phyloP scores from a whole-genome alignment of 345 rosid genomes.

The Geranium rotundifolium region DNA sequence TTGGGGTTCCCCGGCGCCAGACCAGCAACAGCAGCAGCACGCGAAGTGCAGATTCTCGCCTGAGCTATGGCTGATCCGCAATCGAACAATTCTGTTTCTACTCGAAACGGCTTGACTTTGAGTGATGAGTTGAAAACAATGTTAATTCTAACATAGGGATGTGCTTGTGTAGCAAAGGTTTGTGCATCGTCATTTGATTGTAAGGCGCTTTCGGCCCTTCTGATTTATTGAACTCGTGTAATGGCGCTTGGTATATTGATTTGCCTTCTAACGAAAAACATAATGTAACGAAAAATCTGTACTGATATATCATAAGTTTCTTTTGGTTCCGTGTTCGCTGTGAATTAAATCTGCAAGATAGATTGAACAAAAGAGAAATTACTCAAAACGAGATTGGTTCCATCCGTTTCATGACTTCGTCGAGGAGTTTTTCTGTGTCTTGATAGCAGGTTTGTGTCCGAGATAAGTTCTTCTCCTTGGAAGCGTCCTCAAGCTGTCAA shows the following conservation, averaged over 20 bases:
- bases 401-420: slow-evolving; percentile 62
- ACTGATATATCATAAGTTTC: neutral
- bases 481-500: slow-evolving; percentile 65
- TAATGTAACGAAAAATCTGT: neutral
- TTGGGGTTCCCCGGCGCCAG: slow-evolving; percentile 86
- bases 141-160: slow-evolving; percentile 34
- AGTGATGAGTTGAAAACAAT: slow-evolving; percentile 1
- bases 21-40: slow-evolving; percentile 35
- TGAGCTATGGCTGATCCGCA: slow-evolving; percentile 52
- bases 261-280: neutral
- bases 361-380: too few species aligned
- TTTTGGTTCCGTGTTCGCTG: too few species aligned
- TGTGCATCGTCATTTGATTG: neutral
- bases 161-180: slow-evolving; percentile 14
- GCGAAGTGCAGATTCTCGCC: slow-evolving; percentile 45
- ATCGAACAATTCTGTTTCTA: neutral
- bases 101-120: neutral
- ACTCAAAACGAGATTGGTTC: neutral
- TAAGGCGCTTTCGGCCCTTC: too few species aligned
- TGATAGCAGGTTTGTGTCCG: slow-evolving; percentile 42
- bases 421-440: slow-evolving; percentile 46
- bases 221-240: too few species aligned
- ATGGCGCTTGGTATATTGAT: too few species aligned
- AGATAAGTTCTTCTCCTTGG: slow-evolving; percentile 36
- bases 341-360: too few species aligned